A percentile compares a stretch with the other conserved stretches of the same genome.
These are phyloP conservation scores for Dipodascus albidus DNA, from an alignment of 805 yeast species.

Conservation along the genomic window DNA sequence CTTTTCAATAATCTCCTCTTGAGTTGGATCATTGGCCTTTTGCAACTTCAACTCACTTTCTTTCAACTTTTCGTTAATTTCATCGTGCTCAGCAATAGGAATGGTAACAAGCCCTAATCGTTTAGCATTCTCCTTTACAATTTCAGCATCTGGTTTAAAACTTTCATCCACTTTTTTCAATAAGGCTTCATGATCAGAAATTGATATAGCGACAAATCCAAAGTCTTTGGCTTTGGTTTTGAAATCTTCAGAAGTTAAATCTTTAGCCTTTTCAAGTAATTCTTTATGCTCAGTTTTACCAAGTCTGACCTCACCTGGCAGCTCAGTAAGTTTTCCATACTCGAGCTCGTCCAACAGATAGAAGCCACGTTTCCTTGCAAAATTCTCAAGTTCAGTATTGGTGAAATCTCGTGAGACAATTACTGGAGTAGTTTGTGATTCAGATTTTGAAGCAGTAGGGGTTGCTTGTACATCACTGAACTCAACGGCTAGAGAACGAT, in stretches of 20 bases:
- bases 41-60: neutral
- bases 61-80: constrained; percentile 2
- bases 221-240: neutral
- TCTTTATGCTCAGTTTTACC: constrained; percentile 3
- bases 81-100: constrained; percentile 10
- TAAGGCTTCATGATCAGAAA: constrained; percentile 7
- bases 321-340: constrained; percentile 11
- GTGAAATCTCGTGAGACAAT: constrained; percentile 19
- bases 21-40: constrained; percentile 7
- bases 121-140: constrained; percentile 6
- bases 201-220: constrained; percentile 11
- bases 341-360: constrained; percentile 15
- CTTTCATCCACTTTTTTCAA: constrained; percentile 21
- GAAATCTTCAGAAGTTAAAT: constrained; percentile 18
- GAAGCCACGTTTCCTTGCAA: constrained; percentile 17
- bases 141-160: constrained; percentile 12
- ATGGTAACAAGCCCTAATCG: constrained; percentile 5
- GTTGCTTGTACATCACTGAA: neutral
- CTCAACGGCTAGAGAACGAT: neutral
- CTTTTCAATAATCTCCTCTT: constrained; percentile 8
- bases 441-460: neutral
- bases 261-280: constrained; percentile 13
- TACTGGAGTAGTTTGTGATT: constrained; percentile 3
- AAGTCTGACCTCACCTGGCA: neutral
- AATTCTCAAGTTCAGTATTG: constrained; percentile 14